A percentile compares a stretch with the other conserved stretches of the same genome.
phyloP scores from a whole-genome alignment of 148 eudicot species.

The Amaranthus palmeri region DNA sequence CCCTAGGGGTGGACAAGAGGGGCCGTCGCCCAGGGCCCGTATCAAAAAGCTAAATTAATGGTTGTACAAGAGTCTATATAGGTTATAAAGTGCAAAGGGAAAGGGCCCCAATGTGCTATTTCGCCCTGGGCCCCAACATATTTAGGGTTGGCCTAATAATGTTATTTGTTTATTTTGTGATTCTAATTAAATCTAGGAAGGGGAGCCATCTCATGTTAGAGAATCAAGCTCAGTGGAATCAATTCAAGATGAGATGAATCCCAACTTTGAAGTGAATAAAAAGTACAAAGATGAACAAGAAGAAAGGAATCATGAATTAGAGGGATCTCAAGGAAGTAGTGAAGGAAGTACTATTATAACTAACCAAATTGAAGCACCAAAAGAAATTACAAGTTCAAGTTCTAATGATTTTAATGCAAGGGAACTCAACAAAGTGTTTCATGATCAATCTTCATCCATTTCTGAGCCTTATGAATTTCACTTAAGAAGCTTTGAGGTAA shows the following conservation, averaged over 20 bases:
- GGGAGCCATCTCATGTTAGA: slow-evolving; percentile 13
- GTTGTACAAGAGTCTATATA: too few species aligned
- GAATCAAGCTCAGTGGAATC: slow-evolving; percentile 9
- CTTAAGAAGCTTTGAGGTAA: slow-evolving; percentile 10
- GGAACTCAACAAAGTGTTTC: slow-evolving; percentile 2
- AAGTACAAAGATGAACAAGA: slow-evolving; percentile 17
- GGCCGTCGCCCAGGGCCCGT: too few species aligned
- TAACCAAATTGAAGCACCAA: slow-evolving; percentile 4
- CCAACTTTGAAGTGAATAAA: slow-evolving; percentile 12
- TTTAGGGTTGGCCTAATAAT: too few species aligned
- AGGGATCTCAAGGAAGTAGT: slow-evolving; percentile 14
- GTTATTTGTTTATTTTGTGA: neutral
- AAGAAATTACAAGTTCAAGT: neutral
- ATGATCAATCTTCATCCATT: neutral
- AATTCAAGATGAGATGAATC: slow-evolving; percentile 10
- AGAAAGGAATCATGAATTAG: slow-evolving; percentile 4
- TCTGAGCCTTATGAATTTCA: neutral
- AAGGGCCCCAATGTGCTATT: too few species aligned
- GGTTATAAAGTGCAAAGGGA: too few species aligned
- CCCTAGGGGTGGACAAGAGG: too few species aligned
- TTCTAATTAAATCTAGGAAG: slow-evolving; percentile 10
- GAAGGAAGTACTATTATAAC: slow-evolving; percentile 6
- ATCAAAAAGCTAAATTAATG: too few species aligned
- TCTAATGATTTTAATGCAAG: slow-evolving; percentile 5
- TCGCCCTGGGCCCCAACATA: too few species aligned